Evolutionary conservation across 805 yeast genomes (phyloP).

Genomic region (Barnettozyma botsteinii): DNA sequence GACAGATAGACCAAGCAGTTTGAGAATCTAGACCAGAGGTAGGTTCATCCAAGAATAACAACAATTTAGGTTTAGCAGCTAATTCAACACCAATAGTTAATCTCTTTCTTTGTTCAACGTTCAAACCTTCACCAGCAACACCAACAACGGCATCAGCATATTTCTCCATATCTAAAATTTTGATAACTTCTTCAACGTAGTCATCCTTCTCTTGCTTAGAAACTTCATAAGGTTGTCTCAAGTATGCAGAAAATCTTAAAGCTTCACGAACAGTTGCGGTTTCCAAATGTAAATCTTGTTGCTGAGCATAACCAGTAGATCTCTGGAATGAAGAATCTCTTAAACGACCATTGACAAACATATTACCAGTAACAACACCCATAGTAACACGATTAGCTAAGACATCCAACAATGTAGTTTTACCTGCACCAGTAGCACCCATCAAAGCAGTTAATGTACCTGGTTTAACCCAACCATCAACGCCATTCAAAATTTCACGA

Average conservation of each 20-base stretch:
- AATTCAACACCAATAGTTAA: slow-evolving; percentile 62
- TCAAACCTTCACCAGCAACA: slow-evolving; percentile 64
- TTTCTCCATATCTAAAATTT: slow-evolving; percentile 54
- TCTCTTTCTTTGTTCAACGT: slow-evolving; percentile 61
- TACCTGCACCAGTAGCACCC: slow-evolving; percentile 83
- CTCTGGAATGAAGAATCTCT: slow-evolving; percentile 58
- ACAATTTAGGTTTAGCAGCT: slow-evolving; percentile 59
- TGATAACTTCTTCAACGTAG: slow-evolving; percentile 61
- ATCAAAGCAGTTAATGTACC: slow-evolving; percentile 74
- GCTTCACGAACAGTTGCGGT: slow-evolving; percentile 72
- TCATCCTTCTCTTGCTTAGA: slow-evolving; percentile 51
- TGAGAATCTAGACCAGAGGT: slow-evolving; percentile 67
- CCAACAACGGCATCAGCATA: slow-evolving; percentile 74
- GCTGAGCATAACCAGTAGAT: slow-evolving; percentile 58
- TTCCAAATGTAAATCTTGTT: slow-evolving; percentile 64
- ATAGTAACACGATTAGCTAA: slow-evolving; percentile 63
- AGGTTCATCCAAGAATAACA: slow-evolving; percentile 61
- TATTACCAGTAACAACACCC: slow-evolving; percentile 69
- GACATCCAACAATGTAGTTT: slow-evolving; percentile 66
- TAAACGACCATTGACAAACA: slow-evolving; percentile 57
- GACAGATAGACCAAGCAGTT: slow-evolving; percentile 62
- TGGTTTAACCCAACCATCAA: slow-evolving; percentile 81
- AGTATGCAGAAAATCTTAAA: slow-evolving; percentile 55
- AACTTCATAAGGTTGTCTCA: slow-evolving; percentile 56
- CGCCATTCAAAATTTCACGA: slow-evolving; percentile 54